A percentile compares a stretch with the other conserved stretches of the same genome.
phyloP scores from a whole-genome alignment of 106 monocot genomes.

The Alisma plantagoaquatica region DNA sequence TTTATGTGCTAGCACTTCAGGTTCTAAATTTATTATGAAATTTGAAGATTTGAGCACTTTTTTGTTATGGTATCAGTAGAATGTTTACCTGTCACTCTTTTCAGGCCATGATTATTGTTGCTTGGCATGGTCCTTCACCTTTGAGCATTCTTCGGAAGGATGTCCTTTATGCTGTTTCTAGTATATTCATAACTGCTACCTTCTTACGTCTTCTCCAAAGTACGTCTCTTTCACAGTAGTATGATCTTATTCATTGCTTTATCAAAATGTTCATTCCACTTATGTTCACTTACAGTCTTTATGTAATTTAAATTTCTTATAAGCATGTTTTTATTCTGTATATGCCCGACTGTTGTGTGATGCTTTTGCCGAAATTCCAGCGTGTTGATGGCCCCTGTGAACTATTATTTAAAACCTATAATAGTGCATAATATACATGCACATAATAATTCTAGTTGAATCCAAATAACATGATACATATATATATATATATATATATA shows the following conservation, averaged over 20 bases:
- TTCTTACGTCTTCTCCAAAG: constrained; percentile 82
- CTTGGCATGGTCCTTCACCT: constrained; percentile 55
- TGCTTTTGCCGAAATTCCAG: too few species aligned
- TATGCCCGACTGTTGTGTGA: too few species aligned
- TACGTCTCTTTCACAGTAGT: too few species aligned
- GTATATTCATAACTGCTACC: constrained; percentile 92
- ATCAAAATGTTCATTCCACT: background rate
- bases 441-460: too few species aligned
- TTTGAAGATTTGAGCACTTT: background rate
- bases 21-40: constrained; percentile 26
- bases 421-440: too few species aligned
- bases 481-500: too few species aligned
- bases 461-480: too few species aligned
- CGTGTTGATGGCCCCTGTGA: too few species aligned
- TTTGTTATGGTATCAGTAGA: background rate
- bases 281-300: too few species aligned
- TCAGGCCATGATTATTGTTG: constrained; percentile 81
- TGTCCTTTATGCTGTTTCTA: constrained; percentile 54
- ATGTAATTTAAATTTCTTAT: too few species aligned
- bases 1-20: constrained; percentile 78
- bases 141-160: constrained; percentile 53
- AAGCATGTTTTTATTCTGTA: too few species aligned
- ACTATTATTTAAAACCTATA: too few species aligned
- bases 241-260: background rate
- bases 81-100: background rate